Base-by-base conservation (phyloP, 2,329 filamentous ascomycete genomes). In the Scedosporium minutisporum region DNA sequence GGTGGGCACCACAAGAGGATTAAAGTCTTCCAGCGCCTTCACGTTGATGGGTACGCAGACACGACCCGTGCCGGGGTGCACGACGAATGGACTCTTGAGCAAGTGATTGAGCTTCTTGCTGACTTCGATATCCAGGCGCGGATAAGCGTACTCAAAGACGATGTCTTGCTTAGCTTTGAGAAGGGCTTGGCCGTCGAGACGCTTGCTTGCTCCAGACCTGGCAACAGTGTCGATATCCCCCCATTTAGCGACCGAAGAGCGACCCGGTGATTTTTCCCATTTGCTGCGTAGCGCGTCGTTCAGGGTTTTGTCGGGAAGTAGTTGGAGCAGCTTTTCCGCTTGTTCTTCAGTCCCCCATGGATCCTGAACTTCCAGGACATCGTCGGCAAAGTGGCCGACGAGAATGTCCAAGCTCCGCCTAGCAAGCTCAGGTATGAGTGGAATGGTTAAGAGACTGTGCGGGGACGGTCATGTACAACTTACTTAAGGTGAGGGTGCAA, bases 61-160 rank as follows among this genome's bases (percentile, higher is more conserved):
- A 62, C 93, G 80, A 0, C 95, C 93, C 0, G 95, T 99, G 18
- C 92, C 92, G 0, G 95, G 95, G 73, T 99, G 95, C 44, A 99
- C 88, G 65, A 97, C 93, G 71, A 99, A 99, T 0, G 95, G 95
- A 65, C 88, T 93, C 74, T 99, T 99, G 68, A 99, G 87, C 82
- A 99, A 85, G 82, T 99, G 95, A 78, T 97, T 97, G 63, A 96
- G 85, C 73, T 97, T 96, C 80, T 97, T 97, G 71, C 90, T 95
- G 72, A 99, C 95, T 75, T 96, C 92, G 65, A 95, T 93, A 80
- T 99, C 95, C 62, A 99, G 89, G 46, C 95, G 88, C 3, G 95
- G 95, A 75, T 99, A 99, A 6, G 95, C 97, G 77, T 99, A 97
- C 76, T 99, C 95, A 33, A 99, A 84, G 3, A 97, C 87, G 65